Evolutionary conservation across 176 grass and related monocot genomes (phyloP).

Genomic region (Eragrostis nindensis): DNA sequence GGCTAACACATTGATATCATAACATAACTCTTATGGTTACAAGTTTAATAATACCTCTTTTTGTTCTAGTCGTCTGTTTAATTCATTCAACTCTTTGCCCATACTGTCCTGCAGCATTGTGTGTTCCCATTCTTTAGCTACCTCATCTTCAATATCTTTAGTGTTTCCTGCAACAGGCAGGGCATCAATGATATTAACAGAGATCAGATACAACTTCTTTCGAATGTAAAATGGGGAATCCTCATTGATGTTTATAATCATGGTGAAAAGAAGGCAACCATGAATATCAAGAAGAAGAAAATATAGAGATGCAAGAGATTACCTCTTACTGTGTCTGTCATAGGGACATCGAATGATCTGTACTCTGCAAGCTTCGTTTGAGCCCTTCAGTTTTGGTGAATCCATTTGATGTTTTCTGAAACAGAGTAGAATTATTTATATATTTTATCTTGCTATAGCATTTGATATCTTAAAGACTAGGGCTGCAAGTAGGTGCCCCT

Average conservation of each 20-base stretch:
- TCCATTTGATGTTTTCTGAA: constrained; percentile 74
- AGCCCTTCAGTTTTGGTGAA: constrained; percentile 86
- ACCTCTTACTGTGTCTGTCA: constrained; percentile 78
- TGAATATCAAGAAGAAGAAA: constrained; percentile 23
- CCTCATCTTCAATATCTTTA: constrained; percentile 95
- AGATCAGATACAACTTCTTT: constrained; percentile 31
- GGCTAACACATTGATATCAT: constrained; percentile 7
- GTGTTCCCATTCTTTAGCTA: constrained; percentile 95
- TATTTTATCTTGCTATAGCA: constrained; percentile 26
- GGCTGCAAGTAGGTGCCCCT: too few species aligned
- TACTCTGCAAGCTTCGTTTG: constrained; percentile 91
- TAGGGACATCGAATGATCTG: constrained; percentile 78
- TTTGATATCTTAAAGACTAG: constrained; percentile 2
- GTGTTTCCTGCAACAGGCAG: constrained; percentile 52
- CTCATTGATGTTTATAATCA: constrained; percentile 22
- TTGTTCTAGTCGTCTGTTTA: constrained; percentile 90
- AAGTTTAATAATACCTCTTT: constrained; percentile 82
- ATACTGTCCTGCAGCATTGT: constrained; percentile 91
- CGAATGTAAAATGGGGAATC: constrained; percentile 16
- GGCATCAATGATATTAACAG: constrained; percentile 37
- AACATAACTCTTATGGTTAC: constrained; percentile 9
- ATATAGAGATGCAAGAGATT: constrained; percentile 33
- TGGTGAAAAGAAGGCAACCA: constrained; percentile 25
- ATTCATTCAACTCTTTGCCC: constrained; percentile 94
- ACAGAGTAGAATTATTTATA: constrained; percentile 33